Percentiles rank a stretch among this genome's conserved stretches.
phyloP scores from a whole-genome alignment of 805 yeast species.

The Sugiyamaella americana region DNA sequence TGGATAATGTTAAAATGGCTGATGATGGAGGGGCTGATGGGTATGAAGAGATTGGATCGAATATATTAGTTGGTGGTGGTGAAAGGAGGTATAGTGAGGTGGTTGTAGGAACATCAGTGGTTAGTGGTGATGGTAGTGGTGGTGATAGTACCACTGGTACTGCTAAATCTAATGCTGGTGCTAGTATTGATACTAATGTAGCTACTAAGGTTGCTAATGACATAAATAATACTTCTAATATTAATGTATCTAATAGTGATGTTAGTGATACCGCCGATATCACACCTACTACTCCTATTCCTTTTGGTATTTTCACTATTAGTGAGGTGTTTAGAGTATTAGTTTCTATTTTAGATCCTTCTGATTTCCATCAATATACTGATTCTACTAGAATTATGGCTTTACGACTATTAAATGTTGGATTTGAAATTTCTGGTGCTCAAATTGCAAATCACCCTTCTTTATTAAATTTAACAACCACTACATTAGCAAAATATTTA shows the following conservation, averaged over 20 bases:
- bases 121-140: neutral
- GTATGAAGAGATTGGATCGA: slow-evolving; percentile 14
- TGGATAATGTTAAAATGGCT: slow-evolving; percentile 45
- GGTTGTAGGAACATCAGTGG: neutral
- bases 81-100: slow-evolving; percentile 1
- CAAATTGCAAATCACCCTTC: slow-evolving; percentile 56
- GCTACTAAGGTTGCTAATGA: slow-evolving; percentile 9
- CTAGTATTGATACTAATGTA: slow-evolving; percentile 3
- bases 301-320: slow-evolving; percentile 70
- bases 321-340: slow-evolving; percentile 71
- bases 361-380: slow-evolving; percentile 75
- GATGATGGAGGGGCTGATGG: slow-evolving; percentile 36
- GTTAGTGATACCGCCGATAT: slow-evolving; percentile 18
- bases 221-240: slow-evolving; percentile 12
- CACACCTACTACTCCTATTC: slow-evolving; percentile 13
- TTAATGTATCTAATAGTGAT: neutral
- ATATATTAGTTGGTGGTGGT: slow-evolving; percentile 7
- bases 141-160: slow-evolving; percentile 16
- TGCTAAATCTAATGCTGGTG: slow-evolving; percentile 12
- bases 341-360: slow-evolving; percentile 74
- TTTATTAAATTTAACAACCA: slow-evolving; percentile 62
- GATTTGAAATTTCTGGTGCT: slow-evolving; percentile 76
- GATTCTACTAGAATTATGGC: slow-evolving; percentile 85
- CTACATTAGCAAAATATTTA: slow-evolving; percentile 78
- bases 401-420: slow-evolving; percentile 63